A percentile compares a stretch with the other conserved stretches of the same genome.
phyloP scores from a whole-genome alignment of 352 stramenopile species.

The Phytophthora cryptogea region DNA sequence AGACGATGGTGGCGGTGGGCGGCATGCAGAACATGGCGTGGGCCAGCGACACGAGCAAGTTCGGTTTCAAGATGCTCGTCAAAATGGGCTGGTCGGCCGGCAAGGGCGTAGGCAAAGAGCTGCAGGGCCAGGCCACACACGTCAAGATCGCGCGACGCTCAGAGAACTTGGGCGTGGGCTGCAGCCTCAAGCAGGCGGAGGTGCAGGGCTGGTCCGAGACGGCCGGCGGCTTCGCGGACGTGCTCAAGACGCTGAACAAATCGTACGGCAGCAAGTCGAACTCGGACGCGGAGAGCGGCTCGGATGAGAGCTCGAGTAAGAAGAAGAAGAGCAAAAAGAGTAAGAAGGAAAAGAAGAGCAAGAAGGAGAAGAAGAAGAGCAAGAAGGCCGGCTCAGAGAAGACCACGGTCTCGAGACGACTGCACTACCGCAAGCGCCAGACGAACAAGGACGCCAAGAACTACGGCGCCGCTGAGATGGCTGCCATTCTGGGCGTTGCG shows the following conservation, averaged over 20 bases:
- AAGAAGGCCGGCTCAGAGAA: conserved; percentile 51
- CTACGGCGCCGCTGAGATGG: conserved; percentile 85
- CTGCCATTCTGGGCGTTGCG: conserved; percentile 82
- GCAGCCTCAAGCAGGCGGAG: conserved; percentile 87
- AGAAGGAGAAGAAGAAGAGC: conserved; percentile 79
- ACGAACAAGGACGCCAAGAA: conserved; percentile 88
- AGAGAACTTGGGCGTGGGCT: conserved; percentile 92
- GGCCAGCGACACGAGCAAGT: conserved; percentile 91
- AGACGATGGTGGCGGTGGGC: conserved; percentile 80
- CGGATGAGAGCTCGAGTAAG: conserved; percentile 28
- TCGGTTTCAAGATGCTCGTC: conserved; percentile 94
- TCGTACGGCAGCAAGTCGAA: conserved; percentile 62
- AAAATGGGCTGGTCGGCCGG: conserved; percentile 97
- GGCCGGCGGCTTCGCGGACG: conserved; percentile 76
- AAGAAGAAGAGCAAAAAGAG: conserved; percentile 34
- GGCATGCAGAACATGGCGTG: conserved; percentile 91
- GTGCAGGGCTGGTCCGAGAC: conserved; percentile 89
- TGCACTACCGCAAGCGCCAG: conserved; percentile 83
- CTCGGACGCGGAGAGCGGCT: conserved; percentile 30
- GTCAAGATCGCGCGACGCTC: conserved; percentile 88
- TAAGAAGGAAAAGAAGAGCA: conserved; percentile 50
- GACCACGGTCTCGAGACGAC: conserved; percentile 56
- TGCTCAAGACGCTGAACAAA: conserved; percentile 87
- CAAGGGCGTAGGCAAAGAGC: conserved; percentile 92
- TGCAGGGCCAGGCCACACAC: conserved; percentile 88